phyloP scores from a whole-genome alignment of 148 eudicot species.

The Euryodendron excelsum region DNA sequence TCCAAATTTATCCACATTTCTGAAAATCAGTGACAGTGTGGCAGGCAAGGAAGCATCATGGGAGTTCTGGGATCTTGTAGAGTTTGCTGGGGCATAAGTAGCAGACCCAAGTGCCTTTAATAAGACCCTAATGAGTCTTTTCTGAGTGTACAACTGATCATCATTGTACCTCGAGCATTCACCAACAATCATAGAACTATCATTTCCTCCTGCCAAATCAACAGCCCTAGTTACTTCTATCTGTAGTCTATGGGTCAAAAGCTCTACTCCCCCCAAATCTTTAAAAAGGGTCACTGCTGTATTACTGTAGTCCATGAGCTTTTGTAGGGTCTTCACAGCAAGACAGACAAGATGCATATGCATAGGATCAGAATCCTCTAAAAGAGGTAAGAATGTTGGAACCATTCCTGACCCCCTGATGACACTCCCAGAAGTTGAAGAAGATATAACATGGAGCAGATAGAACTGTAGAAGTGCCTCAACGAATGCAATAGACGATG shows the following conservation, averaged over 20 bases:
- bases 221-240: constrained; percentile 80
- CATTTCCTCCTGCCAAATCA: constrained; percentile 36
- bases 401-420: constrained; percentile 96
- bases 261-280: constrained; percentile 93
- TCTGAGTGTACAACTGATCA: constrained; percentile 57
- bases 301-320: constrained; percentile 99
- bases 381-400: constrained; percentile 92
- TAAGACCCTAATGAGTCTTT: constrained; percentile 74
- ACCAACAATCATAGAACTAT: constrained; percentile 42
- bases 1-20: constrained; percentile 74
- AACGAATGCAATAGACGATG: constrained; percentile 79
- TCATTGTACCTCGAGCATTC: constrained; percentile 41
- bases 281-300: constrained; percentile 92
- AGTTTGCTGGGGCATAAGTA: constrained; percentile 80
- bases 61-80: constrained; percentile 62
- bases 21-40: constrained; percentile 71
- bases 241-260: constrained; percentile 70
- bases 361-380: constrained; percentile 76
- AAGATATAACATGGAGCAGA: constrained; percentile 91
- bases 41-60: constrained; percentile 75
- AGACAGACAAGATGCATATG: constrained; percentile 90
- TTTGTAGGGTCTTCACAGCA: constrained; percentile 89
- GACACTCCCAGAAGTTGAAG: constrained; percentile 85
- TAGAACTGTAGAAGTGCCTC: constrained; percentile 96
- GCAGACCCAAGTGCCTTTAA: constrained; percentile 97